Conservation (phyloP, 2,329 filamentous ascomycete species). For the Penicillium sp. region DNA sequence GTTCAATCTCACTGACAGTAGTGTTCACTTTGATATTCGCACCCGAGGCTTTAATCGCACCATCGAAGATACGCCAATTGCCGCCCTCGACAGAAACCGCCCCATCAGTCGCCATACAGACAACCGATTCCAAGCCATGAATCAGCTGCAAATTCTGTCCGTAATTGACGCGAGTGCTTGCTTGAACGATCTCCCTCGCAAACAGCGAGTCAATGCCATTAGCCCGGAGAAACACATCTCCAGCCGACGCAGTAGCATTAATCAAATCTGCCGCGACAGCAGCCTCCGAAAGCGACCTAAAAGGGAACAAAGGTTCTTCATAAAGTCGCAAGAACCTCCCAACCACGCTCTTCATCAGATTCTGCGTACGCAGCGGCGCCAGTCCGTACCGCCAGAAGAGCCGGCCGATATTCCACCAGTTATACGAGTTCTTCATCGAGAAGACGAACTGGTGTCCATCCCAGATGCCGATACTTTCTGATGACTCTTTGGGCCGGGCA, state of each 20-base stretch:
- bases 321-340: constrained; percentile 76
- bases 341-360: constrained; percentile 67
- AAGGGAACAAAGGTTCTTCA: constrained; percentile 77
- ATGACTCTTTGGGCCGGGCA: constrained; percentile 45
- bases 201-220: constrained; percentile 67
- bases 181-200: constrained; percentile 78
- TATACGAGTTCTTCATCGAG: constrained; percentile 56
- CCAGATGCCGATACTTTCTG: constrained; percentile 71
- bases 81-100: constrained; percentile 75
- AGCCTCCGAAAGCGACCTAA: constrained; percentile 66
- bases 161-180: constrained; percentile 90
- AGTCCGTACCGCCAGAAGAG: constrained; percentile 82
- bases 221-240: constrained; percentile 64
- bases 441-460: constrained; percentile 73
- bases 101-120: constrained; percentile 84
- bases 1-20: constrained; percentile 58
- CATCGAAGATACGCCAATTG: constrained; percentile 92
- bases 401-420: constrained; percentile 77
- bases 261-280: constrained; percentile 65
- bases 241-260: constrained; percentile 65
- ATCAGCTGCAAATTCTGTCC: constrained; percentile 82
- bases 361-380: constrained; percentile 69
- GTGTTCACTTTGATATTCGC: constrained; percentile 64
- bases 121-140: constrained; percentile 85
- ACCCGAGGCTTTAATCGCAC: constrained; percentile 65